Evolutionary conservation across 2,329 filamentous ascomycete genomes (phyloP), one percentile per base, ranked within the genome.

Genomic region (Dactylellina drechsleri): DNA sequence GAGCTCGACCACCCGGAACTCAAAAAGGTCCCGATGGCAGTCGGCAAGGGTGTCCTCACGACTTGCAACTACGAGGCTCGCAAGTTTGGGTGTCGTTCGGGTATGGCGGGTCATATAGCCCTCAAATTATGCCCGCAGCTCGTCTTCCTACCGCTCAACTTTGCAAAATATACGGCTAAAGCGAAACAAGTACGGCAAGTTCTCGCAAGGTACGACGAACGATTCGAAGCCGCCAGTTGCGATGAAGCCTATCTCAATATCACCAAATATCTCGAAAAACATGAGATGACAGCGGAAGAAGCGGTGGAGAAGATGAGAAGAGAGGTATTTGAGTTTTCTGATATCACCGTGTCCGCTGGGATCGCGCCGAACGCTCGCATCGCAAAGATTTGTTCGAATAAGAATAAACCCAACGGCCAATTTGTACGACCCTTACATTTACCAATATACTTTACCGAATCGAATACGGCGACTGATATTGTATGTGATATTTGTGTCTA

Each of bases 161-260:
- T 96, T 79, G 87, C 90, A 54, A 98, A 98, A 80, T 99, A 99
- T 80, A 91, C 85, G 0, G 88, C 92, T 13, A 99, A 98, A 82
- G 95, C 95, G 0, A 87, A 91, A 70, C 93, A 98, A 81, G 89
- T 98, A 4, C 88, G 94, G 10, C 87, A 90, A 49, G 88, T 99
- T 0, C 84, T 99, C 15, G 90, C 88, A 10, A 86, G 90, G n/a
- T 99, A 98, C 80, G 95, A 99, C 79, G 88, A 92, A 0, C 86
- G 91, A 0, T 99, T 96, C 78, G 92, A 98, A 81, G 96, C 91
- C 79, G 92, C 94, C 0, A 97, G 93, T 80, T 93, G 97, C 77
- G 95, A 99, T 79, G 95, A 99, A 82, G 95, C 95, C 0, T 99
- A 97, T 80, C 85, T 99, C 28, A 98, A 99, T 79, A 91, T 99